Evolutionary conservation across 2,329 filamentous ascomycete species (phyloP), one percentile per base, ranked within the genome.

Genomic region (Dryadomyces quercus-mongolicae): DNA sequence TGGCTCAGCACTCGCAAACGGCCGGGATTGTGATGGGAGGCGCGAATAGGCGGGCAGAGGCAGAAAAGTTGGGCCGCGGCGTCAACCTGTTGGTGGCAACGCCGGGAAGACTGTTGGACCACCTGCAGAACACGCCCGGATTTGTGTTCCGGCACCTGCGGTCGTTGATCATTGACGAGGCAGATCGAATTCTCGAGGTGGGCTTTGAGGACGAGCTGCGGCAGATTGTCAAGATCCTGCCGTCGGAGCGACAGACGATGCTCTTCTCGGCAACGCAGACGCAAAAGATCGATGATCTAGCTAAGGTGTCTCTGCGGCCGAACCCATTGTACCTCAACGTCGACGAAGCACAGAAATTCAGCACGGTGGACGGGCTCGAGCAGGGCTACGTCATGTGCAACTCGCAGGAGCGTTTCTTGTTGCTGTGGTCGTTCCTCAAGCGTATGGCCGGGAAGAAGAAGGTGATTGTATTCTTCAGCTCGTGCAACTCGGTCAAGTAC

Each of bases 181-280:
- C 93, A 18, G 93, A 98, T 67, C 85, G 93, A 49, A 96, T 98
- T 59, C 74, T 98, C 47, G 93, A 98, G 72, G 88, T 96, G 58
- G 92, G 93, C 63, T 98, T 98, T 76, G 93, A 98, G 70, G 93
- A 97, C 65, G 93, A 98, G 72, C 95, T 98, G 87, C 80, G 88
- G 60, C 86, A 94, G 68, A 95, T 98, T 62, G 85, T 97, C 69
- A 94, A 94, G 76, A 93, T 97, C 54, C 74, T 97, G 18, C 88
- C 91, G 49, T 86, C 85, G 61, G 84, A 94, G 55, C 77, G 93
- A 57, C 92, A 97, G 70, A 96, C 91, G 0, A 93, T 95, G 85
- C 80, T 98, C n/a, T 98, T 98, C 76, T 96, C 90, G 15, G 93
- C 93, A 15, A 98, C 93, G 5, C 93, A 97, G 70, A 98, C 93